Evolutionary conservation across 2,329 filamentous ascomycete genomes (phyloP), one percentile per base, ranked within the genome.

Genomic region (Microcera coccophila): DNA sequence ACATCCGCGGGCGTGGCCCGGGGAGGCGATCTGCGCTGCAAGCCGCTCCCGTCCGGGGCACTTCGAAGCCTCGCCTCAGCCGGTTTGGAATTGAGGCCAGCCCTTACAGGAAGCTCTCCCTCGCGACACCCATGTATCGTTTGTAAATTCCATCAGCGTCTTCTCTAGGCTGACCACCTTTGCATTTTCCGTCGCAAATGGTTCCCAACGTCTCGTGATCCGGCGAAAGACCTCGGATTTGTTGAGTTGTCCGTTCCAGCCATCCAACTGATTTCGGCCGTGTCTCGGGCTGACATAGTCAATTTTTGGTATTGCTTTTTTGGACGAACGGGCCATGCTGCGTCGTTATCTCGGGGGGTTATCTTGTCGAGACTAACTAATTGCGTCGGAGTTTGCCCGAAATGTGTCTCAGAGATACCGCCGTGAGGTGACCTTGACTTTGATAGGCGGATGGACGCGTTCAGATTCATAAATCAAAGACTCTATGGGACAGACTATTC

Each of bases 51-150:
- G 29, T 16, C 29, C 9, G 29, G 29, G 15, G 8, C 29, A 7
- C 15, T 32, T 32, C 29, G 29, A 32, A 8, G 29, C 15, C 29
- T 14, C 8, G 8, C n/a, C 22, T 26, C 12, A 26, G 22, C 22
- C 22, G 22, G 7, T 12, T 12, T 12, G 22, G 22, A 26, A 12
- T 7, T 26, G 22, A 26, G 12, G 12, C 7, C 22, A 7, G 22
- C 12, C 22, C 22, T 54, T 44, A 48, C 44, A 48, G 40, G 51
- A 43, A 46, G 24, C 15, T 49, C 38, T 33, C 45, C 34, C 43
- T 55, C 50, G 45, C 35, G 21, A 42, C 36, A 33, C 50, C 18
- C 31, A 49, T 52, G 41, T 47, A 47, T 44, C 45, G 47, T 38
- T 42, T 42, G 38, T 47, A 47, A 28, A 49, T 39, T 42, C 33